Evolutionary conservation across 768 basidiomycete species (phyloP).

Genomic region (Pluteus cervinus): DNA sequence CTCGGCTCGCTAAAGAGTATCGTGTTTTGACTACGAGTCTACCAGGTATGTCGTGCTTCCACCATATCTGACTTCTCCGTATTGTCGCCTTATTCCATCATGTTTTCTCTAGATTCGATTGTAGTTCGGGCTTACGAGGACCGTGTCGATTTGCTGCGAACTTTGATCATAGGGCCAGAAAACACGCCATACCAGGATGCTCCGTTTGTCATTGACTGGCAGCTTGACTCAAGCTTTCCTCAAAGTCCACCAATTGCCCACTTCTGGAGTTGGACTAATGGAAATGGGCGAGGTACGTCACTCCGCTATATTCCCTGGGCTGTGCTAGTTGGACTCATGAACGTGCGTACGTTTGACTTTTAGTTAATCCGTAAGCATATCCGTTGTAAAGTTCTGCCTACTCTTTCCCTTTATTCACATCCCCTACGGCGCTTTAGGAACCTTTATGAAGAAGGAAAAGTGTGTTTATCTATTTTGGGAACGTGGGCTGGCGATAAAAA

Average conservation of each 20-base stretch:
- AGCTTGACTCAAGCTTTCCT: constrained; percentile 80
- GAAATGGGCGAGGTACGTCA: constrained; percentile 74
- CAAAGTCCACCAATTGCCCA: constrained; percentile 80
- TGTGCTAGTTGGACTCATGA: background rate
- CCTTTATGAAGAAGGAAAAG: constrained; percentile 93
- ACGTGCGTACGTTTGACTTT: constrained; percentile 1
- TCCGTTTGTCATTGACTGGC: constrained; percentile 94
- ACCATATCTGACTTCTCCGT: background rate
- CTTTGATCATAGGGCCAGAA: constrained; percentile 85
- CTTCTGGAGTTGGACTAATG: constrained; percentile 93
- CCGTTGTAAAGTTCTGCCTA: too few species aligned
- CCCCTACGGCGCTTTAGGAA: constrained; percentile 44
- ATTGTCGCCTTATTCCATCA: constrained; percentile 1
- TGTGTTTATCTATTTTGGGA: constrained; percentile 85
- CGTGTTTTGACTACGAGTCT: constrained; percentile 70
- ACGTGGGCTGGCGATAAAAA: constrained; percentile 89
- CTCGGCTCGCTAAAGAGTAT: constrained; percentile 80
- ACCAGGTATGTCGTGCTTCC: constrained; percentile 53
- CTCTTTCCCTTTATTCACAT: too few species aligned
- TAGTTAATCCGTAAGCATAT: constrained; percentile 76
- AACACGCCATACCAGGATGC: constrained; percentile 96
- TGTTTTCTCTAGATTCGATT: constrained; percentile 58
- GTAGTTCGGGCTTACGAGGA: constrained; percentile 89
- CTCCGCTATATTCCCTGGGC: too few species aligned
- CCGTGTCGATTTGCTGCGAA: constrained; percentile 79